These are phyloP conservation scores for Tephrocybe sp. DNA, from an alignment of 768 basidiomycete genomes.

Conservation along the genomic window DNA sequence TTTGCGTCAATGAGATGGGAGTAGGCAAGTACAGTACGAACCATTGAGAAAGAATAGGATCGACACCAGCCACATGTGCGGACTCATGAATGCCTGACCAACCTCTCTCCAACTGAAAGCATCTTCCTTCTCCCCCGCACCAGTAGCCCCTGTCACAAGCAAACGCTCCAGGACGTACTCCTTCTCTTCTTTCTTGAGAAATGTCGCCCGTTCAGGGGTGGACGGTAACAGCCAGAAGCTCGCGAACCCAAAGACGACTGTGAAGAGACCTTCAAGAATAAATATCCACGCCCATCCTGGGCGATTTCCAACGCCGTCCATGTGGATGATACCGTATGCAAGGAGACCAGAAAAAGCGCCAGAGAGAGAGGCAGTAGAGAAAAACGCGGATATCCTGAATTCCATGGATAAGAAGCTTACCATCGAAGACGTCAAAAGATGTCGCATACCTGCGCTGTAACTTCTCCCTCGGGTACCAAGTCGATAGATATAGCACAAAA, in stretches of 20 bases:
- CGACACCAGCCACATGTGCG: constrained; percentile 53
- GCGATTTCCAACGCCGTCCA: constrained; percentile 1
- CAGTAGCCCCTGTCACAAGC: constrained; percentile 39
- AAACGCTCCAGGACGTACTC: constrained; percentile 39
- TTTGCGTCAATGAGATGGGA: no score
- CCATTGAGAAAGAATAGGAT: constrained; percentile 53
- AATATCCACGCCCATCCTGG: constrained; percentile 10
- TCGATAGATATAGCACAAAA: constrained; percentile 53
- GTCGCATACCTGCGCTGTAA: constrained; percentile 39
- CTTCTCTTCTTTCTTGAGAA: constrained; percentile 51
- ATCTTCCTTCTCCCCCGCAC: constrained; percentile 34
- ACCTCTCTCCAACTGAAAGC: constrained; percentile 59
- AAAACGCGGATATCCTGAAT: constrained; percentile 37
- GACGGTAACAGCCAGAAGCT: no score
- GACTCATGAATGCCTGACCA: constrained; percentile 40
- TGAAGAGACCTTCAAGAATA: constrained; percentile 63
- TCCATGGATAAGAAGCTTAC: constrained; percentile 30
- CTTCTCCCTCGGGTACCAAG: constrained; percentile 49
- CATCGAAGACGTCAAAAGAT: constrained; percentile 15
- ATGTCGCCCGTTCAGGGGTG: constrained; percentile 42
- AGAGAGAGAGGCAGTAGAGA: no score
- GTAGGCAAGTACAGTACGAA: no score
- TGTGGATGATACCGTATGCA: constrained; percentile 2
- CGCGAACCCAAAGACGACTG: constrained; percentile 56
- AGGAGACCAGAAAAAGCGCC: constrained; percentile 12